Percentiles rank a stretch among this genome's conserved stretches.
Conservation (phyloP, 495 filamentous ascomycete genomes). For the Neurospora sp. region DNA sequence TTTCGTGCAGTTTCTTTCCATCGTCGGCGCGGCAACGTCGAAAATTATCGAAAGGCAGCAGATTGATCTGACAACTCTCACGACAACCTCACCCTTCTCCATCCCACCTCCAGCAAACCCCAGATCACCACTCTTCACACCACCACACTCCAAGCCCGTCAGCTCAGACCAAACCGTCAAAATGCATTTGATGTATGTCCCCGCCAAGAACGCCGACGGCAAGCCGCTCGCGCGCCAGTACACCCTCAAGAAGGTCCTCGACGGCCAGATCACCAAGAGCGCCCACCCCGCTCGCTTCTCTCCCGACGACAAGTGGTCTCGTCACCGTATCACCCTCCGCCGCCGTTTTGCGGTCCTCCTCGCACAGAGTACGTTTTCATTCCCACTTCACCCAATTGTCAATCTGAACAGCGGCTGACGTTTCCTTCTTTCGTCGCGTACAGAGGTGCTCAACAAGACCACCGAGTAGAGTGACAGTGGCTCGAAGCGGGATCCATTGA, state of each 20-base stretch:
- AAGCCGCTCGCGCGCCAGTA: slow-evolving; percentile 57
- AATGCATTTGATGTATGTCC: slow-evolving; percentile 85
- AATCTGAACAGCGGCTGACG: background rate
- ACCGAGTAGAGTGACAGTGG: background rate
- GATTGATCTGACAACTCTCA: background rate
- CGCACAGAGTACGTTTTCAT: slow-evolving; percentile 56
- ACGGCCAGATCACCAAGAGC: slow-evolving; percentile 79
- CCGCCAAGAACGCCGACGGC: slow-evolving; percentile 51
- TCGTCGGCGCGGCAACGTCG: background rate
- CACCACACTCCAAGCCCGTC: background rate
- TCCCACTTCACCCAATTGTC: background rate
- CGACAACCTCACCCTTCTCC: background rate
- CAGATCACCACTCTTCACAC: background rate
- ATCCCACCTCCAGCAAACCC: background rate
- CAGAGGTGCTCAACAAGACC: background rate
- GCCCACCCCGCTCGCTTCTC: slow-evolving; percentile 96
- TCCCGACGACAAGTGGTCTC: slow-evolving; percentile 95
- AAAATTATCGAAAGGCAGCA: background rate
- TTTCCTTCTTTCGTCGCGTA: background rate
- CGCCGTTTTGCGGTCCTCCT: slow-evolving; percentile 79
- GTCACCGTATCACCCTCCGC: slow-evolving; percentile 88
- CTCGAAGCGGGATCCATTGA: background rate
- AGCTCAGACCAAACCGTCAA: slow-evolving; percentile 1
- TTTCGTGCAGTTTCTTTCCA: background rate
- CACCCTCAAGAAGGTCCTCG: slow-evolving; percentile 74